These are phyloP conservation scores for Spergularia bocconei DNA, from an alignment of 148 eudicot genomes.

Conservation along the genomic window DNA sequence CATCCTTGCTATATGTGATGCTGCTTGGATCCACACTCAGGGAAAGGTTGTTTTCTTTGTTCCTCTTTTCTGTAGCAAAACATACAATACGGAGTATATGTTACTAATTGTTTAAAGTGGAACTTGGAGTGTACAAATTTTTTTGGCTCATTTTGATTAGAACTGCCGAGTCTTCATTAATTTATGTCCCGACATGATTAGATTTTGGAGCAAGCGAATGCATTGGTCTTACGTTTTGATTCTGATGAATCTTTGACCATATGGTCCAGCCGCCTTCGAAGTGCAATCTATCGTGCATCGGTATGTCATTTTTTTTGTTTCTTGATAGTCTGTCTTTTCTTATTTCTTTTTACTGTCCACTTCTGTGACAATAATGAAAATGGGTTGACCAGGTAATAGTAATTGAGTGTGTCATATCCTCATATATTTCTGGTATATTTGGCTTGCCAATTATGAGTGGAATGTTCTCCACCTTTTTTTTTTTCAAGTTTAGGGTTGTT, in stretches of 20 bases:
- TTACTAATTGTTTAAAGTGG: background rate
- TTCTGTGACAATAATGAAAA: background rate
- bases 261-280: constrained; percentile 80
- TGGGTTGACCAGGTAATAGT: background rate
- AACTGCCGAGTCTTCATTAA: background rate
- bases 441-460: background rate
- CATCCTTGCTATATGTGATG: constrained; percentile 66
- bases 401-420: background rate
- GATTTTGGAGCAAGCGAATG: constrained; percentile 85
- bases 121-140: background rate
- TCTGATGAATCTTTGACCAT: constrained; percentile 57
- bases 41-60: constrained; percentile 31
- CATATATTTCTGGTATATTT: background rate
- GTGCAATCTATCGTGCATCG: constrained; percentile 87
- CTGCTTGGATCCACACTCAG: constrained; percentile 49
- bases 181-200: constrained; percentile 25
- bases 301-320: constrained; percentile 35
- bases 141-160: background rate
- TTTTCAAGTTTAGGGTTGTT: background rate
- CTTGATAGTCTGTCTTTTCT: background rate
- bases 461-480: no score
- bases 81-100: background rate
- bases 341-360: background rate
- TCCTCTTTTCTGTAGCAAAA: background rate
- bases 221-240: constrained; percentile 66